Percentiles rank a stretch among this genome's conserved stretches.
phyloP scores from a whole-genome alignment of 345 rosid species.

The Eucalyptus erythrocorys region DNA sequence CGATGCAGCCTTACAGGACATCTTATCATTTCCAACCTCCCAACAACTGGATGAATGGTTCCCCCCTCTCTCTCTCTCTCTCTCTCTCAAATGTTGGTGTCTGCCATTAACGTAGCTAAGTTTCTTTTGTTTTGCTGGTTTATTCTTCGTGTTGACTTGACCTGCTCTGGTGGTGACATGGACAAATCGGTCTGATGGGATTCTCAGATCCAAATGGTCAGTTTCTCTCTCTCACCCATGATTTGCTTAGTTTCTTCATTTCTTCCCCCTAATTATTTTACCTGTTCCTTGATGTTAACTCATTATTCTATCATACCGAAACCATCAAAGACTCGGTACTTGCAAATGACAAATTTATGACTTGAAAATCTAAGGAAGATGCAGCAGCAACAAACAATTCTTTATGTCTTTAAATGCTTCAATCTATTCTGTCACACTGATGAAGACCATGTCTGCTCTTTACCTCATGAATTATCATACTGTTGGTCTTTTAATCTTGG shows the following conservation, averaged over 20 bases:
- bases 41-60: slow-evolving; percentile 73
- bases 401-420: background rate
- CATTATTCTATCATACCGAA: background rate
- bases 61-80: background rate
- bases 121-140: background rate
- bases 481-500: background rate
- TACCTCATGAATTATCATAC: background rate
- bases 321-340: background rate
- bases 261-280: background rate
- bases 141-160: background rate
- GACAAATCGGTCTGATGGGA: background rate
- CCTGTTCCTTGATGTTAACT: background rate
- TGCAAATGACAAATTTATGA: background rate
- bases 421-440: background rate
- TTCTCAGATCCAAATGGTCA: slow-evolving; percentile 15
- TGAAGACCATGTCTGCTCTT: background rate
- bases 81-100: background rate
- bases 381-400: background rate
- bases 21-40: slow-evolving; percentile 63
- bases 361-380: background rate
- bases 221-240: background rate
- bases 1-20: slow-evolving; percentile 51
- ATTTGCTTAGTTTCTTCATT: background rate
- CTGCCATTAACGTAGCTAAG: background rate
- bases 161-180: background rate